Conservation (phyloP, 2,329 filamentous ascomycete genomes). For the Ilyonectria sp. region DNA sequence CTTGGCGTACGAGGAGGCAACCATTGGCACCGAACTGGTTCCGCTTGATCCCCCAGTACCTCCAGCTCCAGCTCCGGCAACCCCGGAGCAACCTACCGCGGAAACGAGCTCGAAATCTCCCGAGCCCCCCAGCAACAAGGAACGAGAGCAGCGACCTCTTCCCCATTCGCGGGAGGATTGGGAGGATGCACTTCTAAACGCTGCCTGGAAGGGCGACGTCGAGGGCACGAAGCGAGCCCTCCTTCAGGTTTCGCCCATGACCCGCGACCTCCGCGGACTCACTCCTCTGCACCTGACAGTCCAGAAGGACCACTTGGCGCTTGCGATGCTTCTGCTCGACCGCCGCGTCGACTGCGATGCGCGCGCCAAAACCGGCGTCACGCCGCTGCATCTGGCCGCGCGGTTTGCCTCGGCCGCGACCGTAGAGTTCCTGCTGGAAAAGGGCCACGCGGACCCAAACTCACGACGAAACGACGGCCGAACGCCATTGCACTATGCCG, state of each 20-base stretch:
- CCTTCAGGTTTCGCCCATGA: slow-evolving; percentile 41
- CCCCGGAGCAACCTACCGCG: background rate
- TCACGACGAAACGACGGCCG: slow-evolving; percentile 49
- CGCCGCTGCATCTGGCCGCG: slow-evolving; percentile 51
- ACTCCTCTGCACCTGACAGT: slow-evolving; percentile 52
- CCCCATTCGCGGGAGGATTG: slow-evolving; percentile 28
- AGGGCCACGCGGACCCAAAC: slow-evolving; percentile 49
- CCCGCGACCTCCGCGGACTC: slow-evolving; percentile 49
- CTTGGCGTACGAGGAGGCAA: slow-evolving; percentile 21
- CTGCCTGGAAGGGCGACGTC: slow-evolving; percentile 53
- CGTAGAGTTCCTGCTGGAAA: slow-evolving; percentile 52
- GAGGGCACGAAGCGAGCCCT: slow-evolving; percentile 45
- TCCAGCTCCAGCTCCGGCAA: background rate
- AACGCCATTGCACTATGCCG: slow-evolving; percentile 53
- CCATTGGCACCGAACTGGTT: slow-evolving; percentile 9
- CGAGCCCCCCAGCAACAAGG: background rate
- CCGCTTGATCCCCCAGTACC: background rate
- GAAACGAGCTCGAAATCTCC: background rate
- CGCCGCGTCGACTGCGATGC: slow-evolving; percentile 45
- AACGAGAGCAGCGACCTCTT: background rate
- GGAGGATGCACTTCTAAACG: slow-evolving; percentile 48
- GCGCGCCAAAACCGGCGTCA: slow-evolving; percentile 50
- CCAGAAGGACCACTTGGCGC: slow-evolving; percentile 51
- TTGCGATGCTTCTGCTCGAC: slow-evolving; percentile 53
- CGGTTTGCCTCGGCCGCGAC: slow-evolving; percentile 49